These are phyloP conservation scores for Alliaria petiolata DNA, from an alignment of 345 rosid genomes.

Conservation along the genomic window DNA sequence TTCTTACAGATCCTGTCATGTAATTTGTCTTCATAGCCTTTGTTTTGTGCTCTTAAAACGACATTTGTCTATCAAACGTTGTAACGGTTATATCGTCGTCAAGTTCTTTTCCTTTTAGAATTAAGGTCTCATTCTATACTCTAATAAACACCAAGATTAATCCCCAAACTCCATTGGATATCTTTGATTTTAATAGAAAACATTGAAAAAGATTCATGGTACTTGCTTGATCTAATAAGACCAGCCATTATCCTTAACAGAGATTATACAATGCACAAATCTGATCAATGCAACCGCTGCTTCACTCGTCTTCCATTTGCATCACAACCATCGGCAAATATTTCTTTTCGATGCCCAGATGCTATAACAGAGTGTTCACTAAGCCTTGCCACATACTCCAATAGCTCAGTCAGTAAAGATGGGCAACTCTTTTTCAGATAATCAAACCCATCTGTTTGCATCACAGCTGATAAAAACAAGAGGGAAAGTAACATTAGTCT, in stretches of 20 bases:
- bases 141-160: neutral
- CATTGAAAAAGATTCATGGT: neutral
- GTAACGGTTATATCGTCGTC: neutral
- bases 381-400: slow-evolving; percentile 48
- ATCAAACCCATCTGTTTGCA: slow-evolving; percentile 76
- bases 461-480: slow-evolving; percentile 50
- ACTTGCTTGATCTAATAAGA: neutral
- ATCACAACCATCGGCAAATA: slow-evolving; percentile 50
- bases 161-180: neutral
- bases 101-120: neutral
- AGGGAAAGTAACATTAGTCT: neutral
- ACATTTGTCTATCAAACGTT: neutral
- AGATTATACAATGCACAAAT: slow-evolving; percentile 24
- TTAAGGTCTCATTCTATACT: neutral
- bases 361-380: slow-evolving; percentile 52
- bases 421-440: slow-evolving; percentile 60
- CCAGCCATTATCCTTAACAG: slow-evolving; percentile 17
- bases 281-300: slow-evolving; percentile 49
- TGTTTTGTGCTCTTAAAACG: neutral
- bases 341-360: slow-evolving; percentile 41
- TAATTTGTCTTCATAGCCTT: slow-evolving; percentile 5
- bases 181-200: neutral
- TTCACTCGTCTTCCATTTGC: slow-evolving; percentile 64
- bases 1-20: neutral
- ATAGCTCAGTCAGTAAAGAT: slow-evolving; percentile 50